These are phyloP conservation scores for Eucalyptus pumila DNA, from an alignment of 345 rosid genomes.

Conservation along the genomic window DNA sequence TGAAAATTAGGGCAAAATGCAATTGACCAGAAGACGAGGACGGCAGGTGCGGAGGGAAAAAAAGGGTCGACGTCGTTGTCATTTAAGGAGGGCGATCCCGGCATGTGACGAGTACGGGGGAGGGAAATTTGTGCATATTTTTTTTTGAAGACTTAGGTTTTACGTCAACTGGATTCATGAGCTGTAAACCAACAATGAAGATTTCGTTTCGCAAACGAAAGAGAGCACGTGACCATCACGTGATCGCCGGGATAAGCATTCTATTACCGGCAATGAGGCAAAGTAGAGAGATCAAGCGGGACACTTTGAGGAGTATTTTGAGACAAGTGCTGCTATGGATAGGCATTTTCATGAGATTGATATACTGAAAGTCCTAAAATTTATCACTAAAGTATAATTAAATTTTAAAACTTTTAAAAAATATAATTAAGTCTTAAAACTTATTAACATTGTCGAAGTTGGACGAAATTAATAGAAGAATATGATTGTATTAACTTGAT, in stretches of 20 bases:
- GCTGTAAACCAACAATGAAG: background rate
- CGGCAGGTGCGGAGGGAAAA: background rate
- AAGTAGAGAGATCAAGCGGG: background rate
- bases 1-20: background rate
- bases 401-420: accelerated
- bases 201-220: background rate
- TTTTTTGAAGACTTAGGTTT: background rate
- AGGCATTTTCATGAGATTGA: background rate
- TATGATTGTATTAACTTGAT: background rate
- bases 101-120: background rate
- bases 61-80: background rate
- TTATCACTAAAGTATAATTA: too few species aligned
- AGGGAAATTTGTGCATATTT: background rate
- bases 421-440: accelerated
- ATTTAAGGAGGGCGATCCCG: background rate
- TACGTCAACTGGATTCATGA: background rate
- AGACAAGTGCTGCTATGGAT: background rate
- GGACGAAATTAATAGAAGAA: accelerated
- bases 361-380: too few species aligned
- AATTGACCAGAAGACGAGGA: background rate
- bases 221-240: background rate
- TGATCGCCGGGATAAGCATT: background rate
- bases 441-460: accelerated
- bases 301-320: background rate
- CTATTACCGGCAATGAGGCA: background rate